These are phyloP conservation scores for Colletotrichum musae DNA, from an alignment of 2,329 filamentous ascomycete genomes.

Conservation along the genomic window DNA sequence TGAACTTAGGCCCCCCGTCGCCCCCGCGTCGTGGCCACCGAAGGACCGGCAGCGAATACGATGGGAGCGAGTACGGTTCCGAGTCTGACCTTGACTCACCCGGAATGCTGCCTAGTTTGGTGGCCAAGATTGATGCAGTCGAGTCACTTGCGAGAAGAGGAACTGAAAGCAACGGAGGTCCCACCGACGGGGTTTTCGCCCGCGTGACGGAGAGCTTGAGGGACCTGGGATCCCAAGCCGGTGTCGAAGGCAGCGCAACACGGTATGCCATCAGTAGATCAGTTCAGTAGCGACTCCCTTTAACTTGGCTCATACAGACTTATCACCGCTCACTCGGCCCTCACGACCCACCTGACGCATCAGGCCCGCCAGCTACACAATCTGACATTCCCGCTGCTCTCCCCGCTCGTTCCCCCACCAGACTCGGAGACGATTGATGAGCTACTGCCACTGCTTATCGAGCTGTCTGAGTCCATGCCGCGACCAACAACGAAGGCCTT, in stretches of 20 bases:
- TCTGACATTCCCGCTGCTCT: conserved; percentile 78
- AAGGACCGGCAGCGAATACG: conserved; percentile 72
- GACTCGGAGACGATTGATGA: conserved; percentile 77
- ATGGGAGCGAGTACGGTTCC: conserved; percentile 82
- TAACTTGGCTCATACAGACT: conserved; percentile 63
- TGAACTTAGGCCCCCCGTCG: conserved; percentile 62
- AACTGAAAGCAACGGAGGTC: conserved; percentile 75
- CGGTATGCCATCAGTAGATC: conserved; percentile 63
- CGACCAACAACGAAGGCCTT: conserved; percentile 73
- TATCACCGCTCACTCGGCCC: conserved; percentile 81
- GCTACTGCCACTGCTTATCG: conserved; percentile 77
- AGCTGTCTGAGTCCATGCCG: conserved; percentile 77
- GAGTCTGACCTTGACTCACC: conserved; percentile 79
- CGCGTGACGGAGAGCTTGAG: conserved; percentile 78
- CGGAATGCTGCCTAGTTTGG: conserved; percentile 76
- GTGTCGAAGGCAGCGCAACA: conserved; percentile 79
- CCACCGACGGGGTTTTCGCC: conserved; percentile 76
- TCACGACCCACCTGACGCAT: conserved; percentile 81
- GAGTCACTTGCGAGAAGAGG: conserved; percentile 78
- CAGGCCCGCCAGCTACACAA: conserved; percentile 83
- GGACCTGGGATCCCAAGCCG: conserved; percentile 80
- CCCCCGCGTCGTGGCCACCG: conserved; percentile 63
- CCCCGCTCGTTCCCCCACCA: conserved; percentile 75
- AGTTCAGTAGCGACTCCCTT: neutral
- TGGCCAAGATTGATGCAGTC: conserved; percentile 79